Evolutionary conservation across 1,284 basidiomycete genomes (phyloP).

Genomic region (Ceraceosorus guamensis): DNA sequence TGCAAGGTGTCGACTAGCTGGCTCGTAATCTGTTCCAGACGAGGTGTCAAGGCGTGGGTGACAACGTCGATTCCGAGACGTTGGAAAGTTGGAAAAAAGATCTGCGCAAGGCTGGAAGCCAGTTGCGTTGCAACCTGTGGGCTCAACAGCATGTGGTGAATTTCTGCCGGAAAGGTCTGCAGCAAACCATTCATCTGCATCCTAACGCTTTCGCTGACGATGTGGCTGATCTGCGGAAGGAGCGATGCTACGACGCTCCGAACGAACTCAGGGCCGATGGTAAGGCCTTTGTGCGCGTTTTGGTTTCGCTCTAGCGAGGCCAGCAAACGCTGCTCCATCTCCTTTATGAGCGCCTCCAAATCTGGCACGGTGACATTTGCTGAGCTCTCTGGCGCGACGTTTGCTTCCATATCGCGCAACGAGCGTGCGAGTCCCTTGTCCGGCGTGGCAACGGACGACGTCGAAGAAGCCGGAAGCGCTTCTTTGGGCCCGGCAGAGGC

Average conservation of each 20-base stretch:
- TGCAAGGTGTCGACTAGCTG: constrained; percentile 13
- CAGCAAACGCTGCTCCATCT: not conserved
- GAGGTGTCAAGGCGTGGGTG: constrained; percentile 22
- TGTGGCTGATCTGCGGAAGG: not conserved
- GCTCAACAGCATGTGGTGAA: constrained; percentile 18
- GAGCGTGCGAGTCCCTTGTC: not conserved
- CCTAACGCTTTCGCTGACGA: not conserved
- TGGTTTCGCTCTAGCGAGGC: not conserved
- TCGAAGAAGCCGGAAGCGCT: too few relatives aligned
- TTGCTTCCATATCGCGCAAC: not conserved
- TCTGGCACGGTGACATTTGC: not conserved
- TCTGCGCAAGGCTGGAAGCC: constrained; percentile 16
- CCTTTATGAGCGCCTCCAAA: not conserved
- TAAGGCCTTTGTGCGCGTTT: too few relatives aligned
- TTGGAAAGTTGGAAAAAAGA: constrained; percentile 25
- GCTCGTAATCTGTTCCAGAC: constrained; percentile 25
- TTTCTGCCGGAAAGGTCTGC: constrained; percentile 14
- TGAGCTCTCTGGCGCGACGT: not conserved
- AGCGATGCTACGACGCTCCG: not conserved
- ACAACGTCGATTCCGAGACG: constrained; percentile 26
- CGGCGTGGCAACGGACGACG: not conserved
- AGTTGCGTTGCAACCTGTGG: constrained; percentile 21
- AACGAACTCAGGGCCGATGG: not conserved
- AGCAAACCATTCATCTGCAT: constrained; percentile 5
- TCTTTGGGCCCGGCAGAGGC: too few relatives aligned